Conservation (phyloP, 2,329 filamentous ascomycete genomes). For the Graphilbum sp. region DNA sequence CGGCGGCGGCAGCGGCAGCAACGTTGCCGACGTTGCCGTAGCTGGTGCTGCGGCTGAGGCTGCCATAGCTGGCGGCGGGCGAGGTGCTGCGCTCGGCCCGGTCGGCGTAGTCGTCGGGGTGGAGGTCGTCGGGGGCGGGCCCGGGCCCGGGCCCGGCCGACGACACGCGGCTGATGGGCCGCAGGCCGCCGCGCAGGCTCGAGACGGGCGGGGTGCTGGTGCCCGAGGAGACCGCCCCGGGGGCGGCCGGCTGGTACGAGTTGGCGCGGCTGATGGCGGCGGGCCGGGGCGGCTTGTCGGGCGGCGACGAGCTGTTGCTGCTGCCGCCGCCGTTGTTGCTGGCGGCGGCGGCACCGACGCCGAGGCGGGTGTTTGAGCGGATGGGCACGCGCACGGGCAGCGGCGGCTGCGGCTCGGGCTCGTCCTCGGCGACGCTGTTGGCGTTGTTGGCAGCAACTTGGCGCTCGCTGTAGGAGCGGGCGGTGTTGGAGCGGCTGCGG, state of each 20-base stretch:
- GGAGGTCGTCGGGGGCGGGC: conserved; percentile 30
- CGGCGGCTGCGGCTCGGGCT: conserved; percentile 16
- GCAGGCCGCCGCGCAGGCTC: conserved; percentile 23
- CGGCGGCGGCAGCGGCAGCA: conserved; percentile 30
- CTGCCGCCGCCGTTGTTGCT: too few species aligned
- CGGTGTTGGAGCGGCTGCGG: conserved; percentile 32
- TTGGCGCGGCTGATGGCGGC: conserved; percentile 18
- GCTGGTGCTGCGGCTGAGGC: conserved; percentile 30
- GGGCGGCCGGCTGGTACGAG: conserved; percentile 20
- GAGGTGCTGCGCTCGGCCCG: conserved; percentile 34
- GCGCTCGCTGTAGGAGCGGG: conserved; percentile 23
- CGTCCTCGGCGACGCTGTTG: conserved; percentile 14
- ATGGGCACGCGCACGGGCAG: conserved; percentile 24
- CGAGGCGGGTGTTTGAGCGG: conserved; percentile 19
- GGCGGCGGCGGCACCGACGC: background rate
- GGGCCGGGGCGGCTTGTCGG: conserved; percentile 16
- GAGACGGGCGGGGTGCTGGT: conserved; percentile 8
- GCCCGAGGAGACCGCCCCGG: conserved; percentile 1
- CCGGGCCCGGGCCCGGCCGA: conserved; percentile 19
- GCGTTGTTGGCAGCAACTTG: conserved; percentile 20
- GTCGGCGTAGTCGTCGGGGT: conserved; percentile 21
- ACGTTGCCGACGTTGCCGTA: conserved; percentile 13
- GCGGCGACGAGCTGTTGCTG: conserved; percentile 10
- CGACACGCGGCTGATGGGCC: conserved; percentile 27
- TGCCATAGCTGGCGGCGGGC: conserved; percentile 39